Percentiles rank a stretch among this genome's conserved stretches.
These are phyloP conservation scores for Didymosphaeria variabile DNA, from an alignment of 2,329 filamentous ascomycete species.

Conservation along the genomic window DNA sequence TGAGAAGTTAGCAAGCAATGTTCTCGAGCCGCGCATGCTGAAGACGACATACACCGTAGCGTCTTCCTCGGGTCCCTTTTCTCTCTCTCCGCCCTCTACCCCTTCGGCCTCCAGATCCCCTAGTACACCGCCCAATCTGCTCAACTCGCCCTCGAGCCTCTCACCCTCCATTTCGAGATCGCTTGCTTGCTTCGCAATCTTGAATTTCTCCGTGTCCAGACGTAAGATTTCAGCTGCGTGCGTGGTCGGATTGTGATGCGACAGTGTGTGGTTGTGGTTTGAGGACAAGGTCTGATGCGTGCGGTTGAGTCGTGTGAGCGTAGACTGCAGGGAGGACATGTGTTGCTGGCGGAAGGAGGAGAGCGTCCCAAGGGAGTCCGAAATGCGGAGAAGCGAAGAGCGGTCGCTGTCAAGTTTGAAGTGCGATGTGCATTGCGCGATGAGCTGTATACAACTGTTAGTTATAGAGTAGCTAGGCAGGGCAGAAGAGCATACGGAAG, in stretches of 20 bases:
- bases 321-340: conserved; percentile 55
- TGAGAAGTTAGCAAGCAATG: conserved; percentile 16
- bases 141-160: conserved; percentile 80
- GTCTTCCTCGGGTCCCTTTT: conserved; percentile 58
- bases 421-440: conserved; percentile 89
- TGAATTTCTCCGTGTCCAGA: conserved; percentile 93
- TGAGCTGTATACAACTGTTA: conserved; percentile 69
- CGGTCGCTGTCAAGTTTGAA: conserved; percentile 96
- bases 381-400: conserved; percentile 80
- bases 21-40: background rate
- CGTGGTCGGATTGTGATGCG: conserved; percentile 76
- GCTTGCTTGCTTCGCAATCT: conserved; percentile 87
- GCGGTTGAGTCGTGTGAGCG: conserved; percentile 70
- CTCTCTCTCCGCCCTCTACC: conserved; percentile 73
- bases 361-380: conserved; percentile 83
- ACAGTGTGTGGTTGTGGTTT: conserved; percentile 79
- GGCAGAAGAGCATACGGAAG: conserved; percentile 68
- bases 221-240: conserved; percentile 86
- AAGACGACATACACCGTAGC: conserved; percentile 55
- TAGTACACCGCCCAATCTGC: conserved; percentile 76
- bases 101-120: conserved; percentile 88
- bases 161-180: conserved; percentile 96
- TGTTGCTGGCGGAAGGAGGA: conserved; percentile 83
- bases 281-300: conserved; percentile 76
- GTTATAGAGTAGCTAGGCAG: conserved; percentile 17